A percentile compares a stretch with the other conserved stretches of the same genome.
Evolutionary conservation across 495 filamentous ascomycete genomes (phyloP).

Genomic region (Daldinia grandis): DNA sequence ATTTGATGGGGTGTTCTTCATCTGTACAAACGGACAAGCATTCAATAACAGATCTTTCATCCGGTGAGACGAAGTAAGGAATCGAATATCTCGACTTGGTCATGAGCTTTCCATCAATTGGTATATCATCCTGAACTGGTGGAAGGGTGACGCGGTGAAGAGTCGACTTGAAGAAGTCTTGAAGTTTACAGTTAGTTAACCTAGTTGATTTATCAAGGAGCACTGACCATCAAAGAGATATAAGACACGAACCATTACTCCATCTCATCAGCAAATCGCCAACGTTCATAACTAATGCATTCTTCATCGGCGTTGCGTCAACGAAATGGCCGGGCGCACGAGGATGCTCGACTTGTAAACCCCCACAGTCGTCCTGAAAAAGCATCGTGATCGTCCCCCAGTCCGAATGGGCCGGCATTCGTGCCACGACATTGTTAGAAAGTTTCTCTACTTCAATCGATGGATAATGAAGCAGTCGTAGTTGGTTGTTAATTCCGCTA

Average conservation of each 20-base stretch:
- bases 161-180: slow-evolving; percentile 63
- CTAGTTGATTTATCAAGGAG: not conserved
- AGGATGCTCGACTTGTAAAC: slow-evolving; percentile 66
- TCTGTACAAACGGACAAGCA: slow-evolving; percentile 61
- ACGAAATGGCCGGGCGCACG: slow-evolving; percentile 59
- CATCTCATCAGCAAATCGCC: slow-evolving; percentile 69
- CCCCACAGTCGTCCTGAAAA: slow-evolving; percentile 62
- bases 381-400: slow-evolving; percentile 61
- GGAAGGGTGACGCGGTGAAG: slow-evolving; percentile 64
- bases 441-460: slow-evolving; percentile 59
- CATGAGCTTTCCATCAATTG: slow-evolving; percentile 53
- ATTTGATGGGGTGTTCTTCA: slow-evolving; percentile 54
- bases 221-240: not conserved
- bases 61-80: slow-evolving; percentile 67
- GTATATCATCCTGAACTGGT: slow-evolving; percentile 46
- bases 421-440: slow-evolving; percentile 54
- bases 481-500: slow-evolving; percentile 67
- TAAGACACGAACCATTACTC: slow-evolving; percentile 60
- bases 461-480: slow-evolving; percentile 73
- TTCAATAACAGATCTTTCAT: slow-evolving; percentile 63
- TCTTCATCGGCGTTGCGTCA: slow-evolving; percentile 58
- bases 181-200: not conserved
- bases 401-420: slow-evolving; percentile 65
- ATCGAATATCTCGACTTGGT: slow-evolving; percentile 67
- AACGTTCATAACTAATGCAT: slow-evolving; percentile 66